Base-by-base conservation (phyloP, 228 moss, liverwort and hornwort genomes). In the Sphagnum fallax region DNA sequence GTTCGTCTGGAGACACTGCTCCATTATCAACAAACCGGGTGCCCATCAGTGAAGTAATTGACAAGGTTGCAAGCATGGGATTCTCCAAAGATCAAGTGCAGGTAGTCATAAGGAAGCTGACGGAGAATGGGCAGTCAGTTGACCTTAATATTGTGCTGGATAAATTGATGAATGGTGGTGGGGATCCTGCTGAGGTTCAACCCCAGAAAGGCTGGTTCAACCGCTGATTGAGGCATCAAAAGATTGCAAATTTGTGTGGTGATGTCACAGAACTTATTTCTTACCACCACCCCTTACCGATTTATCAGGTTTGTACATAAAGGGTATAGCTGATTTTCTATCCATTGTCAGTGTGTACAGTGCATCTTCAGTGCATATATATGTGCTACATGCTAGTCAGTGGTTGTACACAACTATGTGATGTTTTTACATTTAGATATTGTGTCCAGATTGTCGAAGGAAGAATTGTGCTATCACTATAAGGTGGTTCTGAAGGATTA, bases 101-200 rank as follows among this genome's bases (percentile, higher is more conserved):
- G 79, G 88, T 76, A 61, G 82, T 88, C 50, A 88, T 92, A 7
- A 75, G 85, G 59, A 81, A 83, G 69, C 79, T 92, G 14, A 89
- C 90, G 16, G 92, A 92, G 69, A 92, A 86, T 74, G 90, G 90
- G 18, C 85, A 90, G 63, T 78, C 89, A 71, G 92, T 92, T 79
- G 92, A 92, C 77, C 71, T 92, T 65, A 92, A 92, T 73, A 80
- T 88, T 60, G 92, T 92, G 58, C 80, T 92, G 12, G 92, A 92
- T 77, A 92, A 89, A 74, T 77, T 89, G 73, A 92, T 89, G 92
- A 92, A 89, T 70, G 87, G 89, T 66, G 89, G 87, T 18, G 77
- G 71, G 74, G 78, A 84, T 70, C 84, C 76, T 61, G 81, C 79
- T 55, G 66, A 61, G 32, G 87, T 81, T 69, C 86, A 82, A 75